A percentile compares a stretch with the other conserved stretches of the same genome.
These are phyloP conservation scores for Tulasnella sp. DNA, from an alignment of 768 basidiomycete species.

Conservation along the genomic window DNA sequence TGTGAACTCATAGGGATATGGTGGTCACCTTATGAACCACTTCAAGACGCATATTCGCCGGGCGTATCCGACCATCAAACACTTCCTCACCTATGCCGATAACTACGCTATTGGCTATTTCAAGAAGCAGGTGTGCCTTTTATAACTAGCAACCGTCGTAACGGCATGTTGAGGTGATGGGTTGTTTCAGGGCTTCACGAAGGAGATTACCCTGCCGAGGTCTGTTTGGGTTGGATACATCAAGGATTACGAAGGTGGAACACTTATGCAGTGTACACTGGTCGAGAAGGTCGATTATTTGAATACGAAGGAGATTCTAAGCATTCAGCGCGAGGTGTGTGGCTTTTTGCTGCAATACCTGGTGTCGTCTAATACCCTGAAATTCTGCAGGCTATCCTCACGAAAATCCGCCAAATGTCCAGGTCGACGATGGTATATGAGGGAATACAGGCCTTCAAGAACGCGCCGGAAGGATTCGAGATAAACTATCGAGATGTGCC, in stretches of 20 bases:
- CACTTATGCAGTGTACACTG: constrained; percentile 95
- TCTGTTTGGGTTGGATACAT: constrained; percentile 97
- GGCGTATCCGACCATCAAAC: constrained; percentile 81
- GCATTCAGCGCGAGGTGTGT: constrained; percentile 68
- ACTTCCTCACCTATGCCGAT: constrained; percentile 97
- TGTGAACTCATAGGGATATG: constrained; percentile 69
- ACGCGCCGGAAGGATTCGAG: constrained; percentile 49
- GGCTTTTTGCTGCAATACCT: not conserved
- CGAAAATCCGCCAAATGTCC: constrained; percentile 81
- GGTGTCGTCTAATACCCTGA: not conserved
- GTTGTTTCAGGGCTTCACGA: constrained; percentile 69
- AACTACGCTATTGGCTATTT: constrained; percentile 99
- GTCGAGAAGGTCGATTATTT: constrained; percentile 89
- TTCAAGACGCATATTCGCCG: constrained; percentile 89
- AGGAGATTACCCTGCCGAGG: constrained; percentile 90
- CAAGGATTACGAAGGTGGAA: constrained; percentile 99
- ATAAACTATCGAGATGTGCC: constrained; percentile 77
- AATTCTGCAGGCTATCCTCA: constrained; percentile 58
- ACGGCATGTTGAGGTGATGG: not conserved
- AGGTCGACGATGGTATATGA: constrained; percentile 80
- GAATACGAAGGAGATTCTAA: constrained; percentile 68
- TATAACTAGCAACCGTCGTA: not conserved
- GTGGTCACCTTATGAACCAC: constrained; percentile 97
- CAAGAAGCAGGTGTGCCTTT: constrained; percentile 70
- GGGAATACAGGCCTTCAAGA: constrained; percentile 73